Percentiles rank a stretch among this genome's conserved stretches.
Conservation (phyloP, 176 grass and related monocot genomes). For the Zea mays region Zm-B73-REFERENCE-NAM-5.0 NC_050102.1:144366501-144367000, state of each 20-base stretch:
- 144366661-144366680: neutral
- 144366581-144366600: neutral
- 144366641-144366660: neutral
- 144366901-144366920: neutral
- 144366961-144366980: neutral
- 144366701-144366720: too few relatives aligned
- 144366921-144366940: neutral
- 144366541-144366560: neutral
- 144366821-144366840: constrained; percentile 19
- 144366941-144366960: neutral
- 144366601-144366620: neutral
- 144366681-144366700: too few relatives aligned
- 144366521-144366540: constrained; percentile 32
- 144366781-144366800: constrained; percentile 13
- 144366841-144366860: constrained; percentile 16
- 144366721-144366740: constrained; percentile 1
- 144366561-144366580: neutral
- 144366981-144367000: neutral
- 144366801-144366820: neutral
- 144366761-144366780: neutral
- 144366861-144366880: neutral
- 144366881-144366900: too few relatives aligned
- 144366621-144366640: neutral
- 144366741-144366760: neutral
- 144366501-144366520: constrained; percentile 49